Base-by-base conservation (phyloP, 1,284 basidiomycete genomes). In the Pseudomicrostroma phylloplanum region DNA sequence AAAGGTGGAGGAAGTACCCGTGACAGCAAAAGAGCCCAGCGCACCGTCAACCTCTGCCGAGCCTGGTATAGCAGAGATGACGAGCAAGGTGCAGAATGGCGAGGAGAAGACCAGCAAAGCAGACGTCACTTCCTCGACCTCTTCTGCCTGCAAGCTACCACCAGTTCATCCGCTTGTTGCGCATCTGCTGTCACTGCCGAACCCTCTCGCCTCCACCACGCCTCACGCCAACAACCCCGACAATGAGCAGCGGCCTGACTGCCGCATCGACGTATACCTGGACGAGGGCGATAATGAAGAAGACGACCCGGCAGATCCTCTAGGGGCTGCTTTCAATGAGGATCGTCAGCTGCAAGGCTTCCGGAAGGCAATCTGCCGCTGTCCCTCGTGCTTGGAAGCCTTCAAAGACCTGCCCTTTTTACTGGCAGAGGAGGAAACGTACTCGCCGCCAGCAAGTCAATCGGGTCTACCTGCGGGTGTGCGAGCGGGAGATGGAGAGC, bases 371-470 rank as follows among this genome's bases (percentile, higher is more conserved):
- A 75, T 80, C 60, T 81, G 80, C 64, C 68, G 75, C 6, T 81
- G 80, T 61, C 13, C 57, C 6, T 42, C 67, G 55, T 78, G 76
- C 42, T 39, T 65, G 12, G 62, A 58, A 1, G 48, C 60, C 15
- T 75, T 73, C 17, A 21, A 62, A 11, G 39, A 57, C 26, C 71
- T 80, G 1, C 74, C 80, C 0, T 80, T 72, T 54, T 65, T 81
- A 0, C 62, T 79, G 40, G 73, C 77, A 6, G 79, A 80, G 39
- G 80, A 81, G 59, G 73, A 75, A 43, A 74, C 76, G 3, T 80
- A 80, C 57, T 76, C 76, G 1, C 79, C 80, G 41, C 77, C 79
- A 0, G 40, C 41, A 53, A 36, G 30, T 36, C 19, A 23, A 11
- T 57, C 39, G 36, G 66, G 59, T 13, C 30, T 36, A 36, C 30